These are phyloP conservation scores for Artomyces pyxidatus DNA, from an alignment of 768 basidiomycete genomes.

Conservation along the genomic window DNA sequence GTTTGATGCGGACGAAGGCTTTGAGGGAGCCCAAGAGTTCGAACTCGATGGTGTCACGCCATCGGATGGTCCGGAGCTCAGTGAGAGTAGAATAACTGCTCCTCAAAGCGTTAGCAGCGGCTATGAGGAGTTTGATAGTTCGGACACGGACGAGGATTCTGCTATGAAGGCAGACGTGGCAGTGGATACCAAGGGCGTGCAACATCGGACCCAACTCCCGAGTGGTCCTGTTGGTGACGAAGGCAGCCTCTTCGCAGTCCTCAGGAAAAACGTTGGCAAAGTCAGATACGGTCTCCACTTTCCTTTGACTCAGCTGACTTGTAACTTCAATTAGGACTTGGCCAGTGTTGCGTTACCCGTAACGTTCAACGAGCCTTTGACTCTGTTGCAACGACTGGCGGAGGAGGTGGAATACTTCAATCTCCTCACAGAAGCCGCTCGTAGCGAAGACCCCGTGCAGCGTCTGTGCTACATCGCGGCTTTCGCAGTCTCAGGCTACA, in stretches of 20 bases:
- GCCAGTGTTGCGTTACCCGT: constrained; percentile 82
- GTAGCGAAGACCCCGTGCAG: constrained; percentile 48
- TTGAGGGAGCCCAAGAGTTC: constrained; percentile 64
- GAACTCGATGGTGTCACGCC: constrained; percentile 32
- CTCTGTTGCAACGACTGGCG: constrained; percentile 71
- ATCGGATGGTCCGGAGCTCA: constrained; percentile 18
- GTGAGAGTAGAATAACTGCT: constrained; percentile 25
- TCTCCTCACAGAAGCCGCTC: constrained; percentile 59
- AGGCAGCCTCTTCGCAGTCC: constrained; percentile 71
- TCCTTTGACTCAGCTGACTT: constrained; percentile 1
- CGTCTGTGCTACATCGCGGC: constrained; percentile 74
- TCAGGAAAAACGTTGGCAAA: constrained; percentile 88
- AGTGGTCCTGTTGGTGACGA: constrained; percentile 60
- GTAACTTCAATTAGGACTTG: constrained; percentile 46
- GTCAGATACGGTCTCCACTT: constrained; percentile 26
- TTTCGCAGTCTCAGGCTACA: constrained; percentile 79
- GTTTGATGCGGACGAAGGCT: constrained; percentile 65
- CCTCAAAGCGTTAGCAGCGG: constrained; percentile 32
- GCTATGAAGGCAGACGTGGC: constrained; percentile 36
- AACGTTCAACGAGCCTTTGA: constrained; percentile 83
- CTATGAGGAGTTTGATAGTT: constrained; percentile 46
- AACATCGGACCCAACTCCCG: constrained; percentile 51
- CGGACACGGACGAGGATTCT: constrained; percentile 45
- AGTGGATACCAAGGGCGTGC: constrained; percentile 19
- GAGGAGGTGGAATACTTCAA: constrained; percentile 78